Conservation (phyloP, 495 filamentous ascomycete genomes). For the Penicillium paradoxum region DNA sequence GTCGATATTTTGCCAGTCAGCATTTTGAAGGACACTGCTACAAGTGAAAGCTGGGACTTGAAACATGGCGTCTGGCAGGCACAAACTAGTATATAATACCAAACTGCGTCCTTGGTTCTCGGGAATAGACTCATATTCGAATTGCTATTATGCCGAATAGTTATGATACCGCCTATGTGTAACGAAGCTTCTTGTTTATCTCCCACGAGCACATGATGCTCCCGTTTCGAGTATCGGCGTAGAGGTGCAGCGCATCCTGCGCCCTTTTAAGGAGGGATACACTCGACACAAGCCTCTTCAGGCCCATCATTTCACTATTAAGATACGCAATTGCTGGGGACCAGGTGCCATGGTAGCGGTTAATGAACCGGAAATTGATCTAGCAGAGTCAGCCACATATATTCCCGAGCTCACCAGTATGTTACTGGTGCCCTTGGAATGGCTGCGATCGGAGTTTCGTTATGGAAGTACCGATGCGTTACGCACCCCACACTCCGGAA, state of each 20-base stretch:
- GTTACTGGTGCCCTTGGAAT: slow-evolving; percentile 73
- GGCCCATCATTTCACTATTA: slow-evolving; percentile 48
- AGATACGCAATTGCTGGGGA: slow-evolving; percentile 47
- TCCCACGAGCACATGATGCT: slow-evolving; percentile 56
- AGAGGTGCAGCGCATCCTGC: slow-evolving; percentile 49
- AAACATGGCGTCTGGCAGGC: too few species aligned
- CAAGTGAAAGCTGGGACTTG: neutral
- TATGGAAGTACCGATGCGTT: slow-evolving; percentile 89
- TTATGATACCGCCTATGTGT: slow-evolving; percentile 4
- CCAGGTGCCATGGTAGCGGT: slow-evolving; percentile 61
- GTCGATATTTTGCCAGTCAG: slow-evolving; percentile 24
- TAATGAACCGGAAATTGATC: slow-evolving; percentile 61
- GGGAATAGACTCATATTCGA: neutral
- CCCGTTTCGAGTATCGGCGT: slow-evolving; percentile 41
- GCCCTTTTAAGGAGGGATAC: slow-evolving; percentile 53
- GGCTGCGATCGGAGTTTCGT: slow-evolving; percentile 83
- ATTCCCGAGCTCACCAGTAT: neutral
- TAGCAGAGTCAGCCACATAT: slow-evolving; percentile 7
- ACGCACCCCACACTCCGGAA: slow-evolving; percentile 87
- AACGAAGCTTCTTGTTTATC: slow-evolving; percentile 43
- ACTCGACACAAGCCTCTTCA: slow-evolving; percentile 68
- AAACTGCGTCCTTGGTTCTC: neutral
- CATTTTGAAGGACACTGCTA: neutral
- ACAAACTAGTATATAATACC: neutral
- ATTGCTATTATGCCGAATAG: neutral